phyloP scores from a whole-genome alignment of 2,329 filamentous ascomycete species.

The Sporothrix brunneoviolacea region DNA sequence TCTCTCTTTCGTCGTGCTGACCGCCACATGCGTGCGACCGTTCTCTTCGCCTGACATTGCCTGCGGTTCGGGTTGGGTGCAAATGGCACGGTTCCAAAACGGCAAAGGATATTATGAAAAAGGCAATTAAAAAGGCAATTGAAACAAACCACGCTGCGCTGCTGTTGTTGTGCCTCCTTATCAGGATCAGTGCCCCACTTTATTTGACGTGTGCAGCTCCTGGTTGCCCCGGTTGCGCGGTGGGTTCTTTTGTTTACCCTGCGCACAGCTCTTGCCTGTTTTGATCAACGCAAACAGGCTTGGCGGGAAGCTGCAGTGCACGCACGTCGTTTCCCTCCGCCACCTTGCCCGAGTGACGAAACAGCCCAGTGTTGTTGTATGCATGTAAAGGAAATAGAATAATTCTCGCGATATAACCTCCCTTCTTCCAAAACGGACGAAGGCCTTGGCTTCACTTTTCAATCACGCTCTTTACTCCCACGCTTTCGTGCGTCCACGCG shows the following conservation, averaged over 20 bases:
- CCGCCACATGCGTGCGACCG: too few relatives aligned
- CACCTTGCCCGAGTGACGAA: slow-evolving; percentile 7
- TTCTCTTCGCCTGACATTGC: too few relatives aligned
- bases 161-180: background rate
- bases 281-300: slow-evolving; percentile 10
- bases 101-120: too few relatives aligned
- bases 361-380: background rate
- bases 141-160: too few relatives aligned
- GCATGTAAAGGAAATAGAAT: too few relatives aligned
- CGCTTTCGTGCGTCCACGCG: background rate
- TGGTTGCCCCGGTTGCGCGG: slow-evolving; percentile 14
- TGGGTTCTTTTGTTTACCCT: slow-evolving; percentile 16
- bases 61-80: too few relatives aligned
- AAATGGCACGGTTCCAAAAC: too few relatives aligned
- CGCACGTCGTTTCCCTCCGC: slow-evolving; percentile 2
- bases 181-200: background rate
- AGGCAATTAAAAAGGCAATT: too few relatives aligned
- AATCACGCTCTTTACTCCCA: background rate
- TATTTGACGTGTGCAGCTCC: background rate
- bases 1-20: too few relatives aligned
- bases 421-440: background rate
- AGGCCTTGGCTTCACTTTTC: slow-evolving; percentile 1
- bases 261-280: slow-evolving; percentile 14
- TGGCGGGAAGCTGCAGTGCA: slow-evolving; percentile 6
- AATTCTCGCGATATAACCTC: slow-evolving; percentile 13